Conservation (phyloP, 1,139 yeast species). For the Schwanniomyces etchellsii region DNA sequence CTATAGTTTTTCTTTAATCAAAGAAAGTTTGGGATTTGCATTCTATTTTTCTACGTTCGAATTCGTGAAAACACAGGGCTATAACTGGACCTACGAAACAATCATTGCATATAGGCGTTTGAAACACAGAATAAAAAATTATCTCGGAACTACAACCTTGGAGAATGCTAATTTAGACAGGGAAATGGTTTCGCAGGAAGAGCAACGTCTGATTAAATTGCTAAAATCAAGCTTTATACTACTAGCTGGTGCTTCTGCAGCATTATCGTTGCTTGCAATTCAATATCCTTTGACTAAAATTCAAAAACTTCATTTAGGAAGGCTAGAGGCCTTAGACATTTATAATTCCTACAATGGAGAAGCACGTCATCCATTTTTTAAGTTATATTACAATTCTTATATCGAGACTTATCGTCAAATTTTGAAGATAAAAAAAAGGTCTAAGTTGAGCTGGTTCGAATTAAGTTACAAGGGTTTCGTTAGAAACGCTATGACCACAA, state of each 20-base stretch:
- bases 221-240: slow-evolving; percentile 68
- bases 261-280: slow-evolving; percentile 65
- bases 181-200: slow-evolving; percentile 14
- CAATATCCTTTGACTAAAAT: slow-evolving; percentile 81
- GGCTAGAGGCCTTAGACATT: slow-evolving; percentile 76
- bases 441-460: slow-evolving; percentile 52
- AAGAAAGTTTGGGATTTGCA: slow-evolving; percentile 85
- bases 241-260: slow-evolving; percentile 88
- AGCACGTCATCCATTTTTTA: slow-evolving; percentile 33
- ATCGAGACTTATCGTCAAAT: slow-evolving; percentile 65
- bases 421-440: slow-evolving; percentile 45
- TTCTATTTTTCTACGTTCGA: slow-evolving; percentile 83
- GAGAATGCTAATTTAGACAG: slow-evolving; percentile 19
- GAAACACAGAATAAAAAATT: slow-evolving; percentile 18
- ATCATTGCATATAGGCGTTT: slow-evolving; percentile 49
- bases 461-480: slow-evolving; percentile 78
- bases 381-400: slow-evolving; percentile 62
- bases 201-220: slow-evolving; percentile 40
- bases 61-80: slow-evolving; percentile 66
- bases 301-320: slow-evolving; percentile 72
- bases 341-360: slow-evolving; percentile 38
- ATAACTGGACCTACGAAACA: slow-evolving; percentile 51
- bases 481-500: slow-evolving; percentile 64
- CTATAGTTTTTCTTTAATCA: slow-evolving; percentile 64
- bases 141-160: slow-evolving; percentile 8